These are phyloP conservation scores for Ramaria sp. DNA, from an alignment of 768 basidiomycete species.

Conservation along the genomic window DNA sequence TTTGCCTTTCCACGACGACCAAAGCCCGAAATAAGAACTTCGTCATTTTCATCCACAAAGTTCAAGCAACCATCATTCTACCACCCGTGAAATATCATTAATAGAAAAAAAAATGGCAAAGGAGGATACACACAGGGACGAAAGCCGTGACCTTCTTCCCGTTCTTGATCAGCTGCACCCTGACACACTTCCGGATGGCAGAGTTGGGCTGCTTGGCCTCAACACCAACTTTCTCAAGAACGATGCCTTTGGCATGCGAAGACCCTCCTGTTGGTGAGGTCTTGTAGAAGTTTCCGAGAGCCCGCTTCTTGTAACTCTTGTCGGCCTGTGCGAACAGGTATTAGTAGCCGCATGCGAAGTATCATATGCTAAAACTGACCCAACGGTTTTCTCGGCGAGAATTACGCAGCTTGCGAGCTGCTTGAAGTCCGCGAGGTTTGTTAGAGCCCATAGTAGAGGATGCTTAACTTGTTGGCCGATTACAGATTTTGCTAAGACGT, in stretches of 20 bases:
- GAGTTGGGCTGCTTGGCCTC: constrained; percentile 99
- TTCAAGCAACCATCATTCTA: constrained; percentile 96
- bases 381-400: constrained; percentile 94
- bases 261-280: constrained; percentile 99
- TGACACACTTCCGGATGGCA: constrained; percentile 99
- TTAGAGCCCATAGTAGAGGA: constrained; percentile 34
- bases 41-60: constrained; percentile 99
- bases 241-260: constrained; percentile 99
- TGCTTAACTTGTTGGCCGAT: background rate
- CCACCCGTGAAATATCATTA: background rate
- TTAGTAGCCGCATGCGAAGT: background rate
- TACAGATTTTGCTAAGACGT: too few relatives aligned
- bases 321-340: constrained; percentile 55
- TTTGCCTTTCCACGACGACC: constrained; percentile 99
- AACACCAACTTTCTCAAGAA: constrained; percentile 99
- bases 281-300: constrained; percentile 98
- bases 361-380: constrained; percentile 40
- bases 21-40: constrained; percentile 99
- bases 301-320: constrained; percentile 98
- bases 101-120: background rate
- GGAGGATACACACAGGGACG: constrained; percentile 66
- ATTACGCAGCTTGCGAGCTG: constrained; percentile 95
- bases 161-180: constrained; percentile 99
- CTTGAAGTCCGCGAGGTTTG: constrained; percentile 99
- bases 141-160: constrained; percentile 99